Base-by-base conservation (phyloP, 176 grass and related monocot genomes). In the Thalia dealbata region DNA sequence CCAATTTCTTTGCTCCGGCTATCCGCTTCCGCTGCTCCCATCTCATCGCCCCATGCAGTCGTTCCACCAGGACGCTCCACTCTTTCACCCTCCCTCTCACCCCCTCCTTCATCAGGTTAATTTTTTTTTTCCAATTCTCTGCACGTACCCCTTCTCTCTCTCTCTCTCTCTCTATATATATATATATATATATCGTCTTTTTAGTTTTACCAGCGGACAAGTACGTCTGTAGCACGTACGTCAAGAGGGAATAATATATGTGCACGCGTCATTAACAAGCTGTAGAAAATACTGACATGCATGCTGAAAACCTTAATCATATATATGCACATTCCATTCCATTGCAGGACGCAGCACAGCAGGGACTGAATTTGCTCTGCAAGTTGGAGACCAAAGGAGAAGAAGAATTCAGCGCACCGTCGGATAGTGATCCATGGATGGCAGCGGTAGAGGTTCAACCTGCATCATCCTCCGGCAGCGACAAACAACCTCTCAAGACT, bases 401-500 rank as follows among this genome's bases (percentile, higher is more conserved):
- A 7, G 75, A 69, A 55, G 64, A 54, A 35, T 10, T 29, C 12
- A 14, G 2, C 12, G 24, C 59, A 12, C 14, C 22, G 38, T 14
- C 61, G 15, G 55, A 56, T 3, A 41, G 2, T 38, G 21, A 21
- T 38, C 32, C 1, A 38, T 71, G 64, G 78, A 63, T 68, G 51
- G 41, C 19, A 64, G 1, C 63, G 67, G 69, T 71, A 35, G 78
- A 56, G 10, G 73, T 50, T 19, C 50, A 41, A 26, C 18, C 74
- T 1, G 24, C 24, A 1, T 38, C 5, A 38, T 42, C 41, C 79
- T 22, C n/a, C n/a, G n/a, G 25, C 54, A 8, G 79, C 75, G 86
- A 82, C 80, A 32, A 78, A 73, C 95, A 78, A 73, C 95, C 87
- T 61, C 87, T 88, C 22, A 91, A 88, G 85, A 97, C 95, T 63